A percentile compares a stretch with the other conserved stretches of the same genome.
These are phyloP conservation scores for Trichoderma pleuroti DNA, from an alignment of 2,329 filamentous ascomycete genomes.

Conservation along the genomic window DNA sequence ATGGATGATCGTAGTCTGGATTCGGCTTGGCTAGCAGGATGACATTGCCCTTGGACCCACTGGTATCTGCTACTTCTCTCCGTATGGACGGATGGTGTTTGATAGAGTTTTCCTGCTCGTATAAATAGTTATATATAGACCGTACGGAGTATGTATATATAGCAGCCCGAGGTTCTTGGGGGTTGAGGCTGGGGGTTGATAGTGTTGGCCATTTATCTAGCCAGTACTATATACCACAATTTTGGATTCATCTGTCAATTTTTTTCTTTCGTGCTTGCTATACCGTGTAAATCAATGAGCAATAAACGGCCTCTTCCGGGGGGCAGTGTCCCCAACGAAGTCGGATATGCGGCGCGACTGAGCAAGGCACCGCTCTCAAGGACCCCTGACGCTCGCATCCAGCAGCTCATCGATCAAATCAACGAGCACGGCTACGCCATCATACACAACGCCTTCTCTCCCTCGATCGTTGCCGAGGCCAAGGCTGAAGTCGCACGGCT, in stretches of 20 bases:
- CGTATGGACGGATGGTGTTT: background rate
- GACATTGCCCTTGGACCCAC: background rate
- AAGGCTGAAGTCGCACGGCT: constrained; percentile 27
- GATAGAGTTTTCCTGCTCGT: background rate
- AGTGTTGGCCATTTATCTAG: background rate
- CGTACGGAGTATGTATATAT: background rate
- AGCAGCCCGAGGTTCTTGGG: background rate
- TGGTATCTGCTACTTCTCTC: background rate
- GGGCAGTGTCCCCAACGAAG: background rate
- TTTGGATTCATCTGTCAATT: background rate
- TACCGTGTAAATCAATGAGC: background rate
- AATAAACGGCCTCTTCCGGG: background rate
- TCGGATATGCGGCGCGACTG: background rate
- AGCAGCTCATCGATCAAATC: constrained; percentile 22
- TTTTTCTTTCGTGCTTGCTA: background rate
- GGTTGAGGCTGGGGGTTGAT: background rate
- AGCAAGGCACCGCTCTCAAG: background rate
- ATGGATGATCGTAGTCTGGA: background rate
- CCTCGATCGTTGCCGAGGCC: constrained; percentile 30
- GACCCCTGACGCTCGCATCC: background rate
- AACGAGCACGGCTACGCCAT: constrained; percentile 34
- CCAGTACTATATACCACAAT: background rate
- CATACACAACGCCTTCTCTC: constrained; percentile 31
- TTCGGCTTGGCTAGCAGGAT: background rate
- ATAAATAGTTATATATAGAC: background rate